Percentiles rank a stretch among this genome's conserved stretches.
These are phyloP conservation scores for Coix lacrymajobi DNA, from an alignment of 176 grass and related monocot species.

Conservation along the genomic window DNA sequence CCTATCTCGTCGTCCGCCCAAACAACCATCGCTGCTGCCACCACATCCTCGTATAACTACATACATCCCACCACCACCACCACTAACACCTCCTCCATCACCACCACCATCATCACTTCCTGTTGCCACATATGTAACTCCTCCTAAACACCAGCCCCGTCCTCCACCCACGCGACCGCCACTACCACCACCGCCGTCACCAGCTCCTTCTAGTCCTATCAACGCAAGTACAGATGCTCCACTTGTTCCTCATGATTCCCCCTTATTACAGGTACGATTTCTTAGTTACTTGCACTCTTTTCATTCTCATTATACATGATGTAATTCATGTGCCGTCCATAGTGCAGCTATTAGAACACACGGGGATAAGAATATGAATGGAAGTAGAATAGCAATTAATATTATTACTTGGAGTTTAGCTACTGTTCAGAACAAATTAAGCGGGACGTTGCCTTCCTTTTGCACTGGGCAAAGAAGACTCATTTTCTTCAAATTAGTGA, in stretches of 20 bases:
- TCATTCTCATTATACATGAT: not conserved
- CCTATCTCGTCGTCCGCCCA: not conserved
- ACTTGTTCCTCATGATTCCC: not conserved
- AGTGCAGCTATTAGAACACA: not conserved
- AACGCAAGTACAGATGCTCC: not conserved
- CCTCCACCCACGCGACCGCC: not conserved
- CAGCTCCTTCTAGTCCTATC: not conserved
- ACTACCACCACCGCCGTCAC: not conserved
- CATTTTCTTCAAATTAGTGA: too few relatives aligned
- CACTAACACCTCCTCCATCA: not conserved
- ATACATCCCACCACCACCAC: not conserved
- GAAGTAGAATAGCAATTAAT: not conserved
- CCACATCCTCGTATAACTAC: not conserved
- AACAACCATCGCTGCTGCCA: not conserved
- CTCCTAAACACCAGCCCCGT: not conserved
- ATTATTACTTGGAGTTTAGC: too few relatives aligned
- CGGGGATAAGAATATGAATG: not conserved
- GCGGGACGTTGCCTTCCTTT: too few relatives aligned
- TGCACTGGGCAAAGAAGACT: too few relatives aligned
- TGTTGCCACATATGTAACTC: not conserved
- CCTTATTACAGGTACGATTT: not conserved
- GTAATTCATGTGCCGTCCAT: not conserved
- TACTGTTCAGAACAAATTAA: not conserved
- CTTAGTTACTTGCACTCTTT: not conserved
- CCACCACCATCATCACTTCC: not conserved